Base-by-base conservation (phyloP, 257 asterid species). In the Euphrasia confusa region DNA sequence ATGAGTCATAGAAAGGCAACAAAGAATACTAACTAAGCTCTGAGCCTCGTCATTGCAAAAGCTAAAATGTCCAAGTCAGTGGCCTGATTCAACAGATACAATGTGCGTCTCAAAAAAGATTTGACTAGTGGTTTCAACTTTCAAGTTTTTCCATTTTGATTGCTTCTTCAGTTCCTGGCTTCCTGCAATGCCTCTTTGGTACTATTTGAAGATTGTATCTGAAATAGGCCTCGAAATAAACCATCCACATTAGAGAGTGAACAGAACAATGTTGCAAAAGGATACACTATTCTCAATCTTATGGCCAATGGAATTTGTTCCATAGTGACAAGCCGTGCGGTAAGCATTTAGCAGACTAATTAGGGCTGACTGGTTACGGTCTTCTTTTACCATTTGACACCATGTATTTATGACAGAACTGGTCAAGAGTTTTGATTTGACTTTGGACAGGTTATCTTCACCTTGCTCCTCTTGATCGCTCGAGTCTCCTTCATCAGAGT, bases 291-390 rank as follows among this genome's bases (percentile, higher is more conserved):
- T 76, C 50, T 82, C 83, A 63, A 93, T 75, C 58, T 37, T 72
- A 71, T 69, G 82, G 67, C 84, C 80, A 52, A 74, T 66, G 14
- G 96, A 79, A 74, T 79, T 85, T 56, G 92, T 75, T 77, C 94
- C 99, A 72, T 80, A 87, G 77, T 84, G 97, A 67, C 96, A 83
- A 48, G 94, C 97, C 61, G 97, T 79, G 60, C 97, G 90, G 72
- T 89, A 89, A 54, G 96, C 96, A 81, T 93, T 93, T 59, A 93
- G 81, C 61, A 93, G 77, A 76, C 81, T 78, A 67, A 71, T 48
- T 44, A 89, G 72, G 33, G 90, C 92, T 48, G 84, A 48, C 71
- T 65, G 75, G 77, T 64, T 83, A 52, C 70, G 57, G 61, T 79
- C 81, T 74, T 80, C 94, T 70, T 44, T 79, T 72, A 77, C 70